A percentile compares a stretch with the other conserved stretches of the same genome.
These are phyloP conservation scores for Coniferiporia weirii DNA, from an alignment of 1,284 basidiomycete genomes.

Conservation along the genomic window DNA sequence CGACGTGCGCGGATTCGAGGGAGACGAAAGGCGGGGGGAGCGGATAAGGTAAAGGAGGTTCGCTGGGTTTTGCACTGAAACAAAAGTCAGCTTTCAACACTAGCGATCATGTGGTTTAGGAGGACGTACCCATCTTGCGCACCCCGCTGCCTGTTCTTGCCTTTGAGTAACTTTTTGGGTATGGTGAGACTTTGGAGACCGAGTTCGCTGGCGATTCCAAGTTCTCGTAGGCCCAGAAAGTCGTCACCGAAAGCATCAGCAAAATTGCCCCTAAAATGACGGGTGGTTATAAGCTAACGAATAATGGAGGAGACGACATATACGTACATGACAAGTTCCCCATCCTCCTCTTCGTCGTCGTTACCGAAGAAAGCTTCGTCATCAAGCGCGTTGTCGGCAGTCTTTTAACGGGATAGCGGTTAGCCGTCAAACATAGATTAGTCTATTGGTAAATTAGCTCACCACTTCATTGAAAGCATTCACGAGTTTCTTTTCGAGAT, in stretches of 20 bases:
- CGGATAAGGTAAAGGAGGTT: constrained; percentile 82
- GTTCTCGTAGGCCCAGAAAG: constrained; percentile 83
- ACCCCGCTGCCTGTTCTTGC: constrained; percentile 46
- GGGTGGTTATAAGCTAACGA: constrained; percentile 4
- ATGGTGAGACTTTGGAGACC: constrained; percentile 77
- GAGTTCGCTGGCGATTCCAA: constrained; percentile 86
- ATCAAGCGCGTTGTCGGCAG: constrained; percentile 57
- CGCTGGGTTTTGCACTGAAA: constrained; percentile 53
- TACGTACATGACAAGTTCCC: constrained; percentile 65
- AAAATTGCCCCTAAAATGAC: constrained; percentile 66
- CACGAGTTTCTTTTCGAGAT: constrained; percentile 82
- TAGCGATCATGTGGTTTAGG: not conserved
- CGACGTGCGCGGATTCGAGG: constrained; percentile 58
- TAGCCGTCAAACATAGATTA: constrained; percentile 8
- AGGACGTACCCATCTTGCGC: constrained; percentile 45
- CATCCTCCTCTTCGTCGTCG: constrained; percentile 73
- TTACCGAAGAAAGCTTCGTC: constrained; percentile 73
- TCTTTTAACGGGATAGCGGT: constrained; percentile 29
- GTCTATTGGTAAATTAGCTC: constrained; percentile 22
- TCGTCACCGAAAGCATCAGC: constrained; percentile 89
- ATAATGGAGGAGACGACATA: not conserved
- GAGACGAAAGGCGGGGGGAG: constrained; percentile 78
- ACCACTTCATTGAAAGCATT: constrained; percentile 79
- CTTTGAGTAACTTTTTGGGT: constrained; percentile 75
- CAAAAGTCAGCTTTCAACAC: constrained; percentile 14